Evolutionary conservation across 768 basidiomycete species (phyloP), one percentile per base, ranked within the genome.

Genomic region (Russula earlei): DNA sequence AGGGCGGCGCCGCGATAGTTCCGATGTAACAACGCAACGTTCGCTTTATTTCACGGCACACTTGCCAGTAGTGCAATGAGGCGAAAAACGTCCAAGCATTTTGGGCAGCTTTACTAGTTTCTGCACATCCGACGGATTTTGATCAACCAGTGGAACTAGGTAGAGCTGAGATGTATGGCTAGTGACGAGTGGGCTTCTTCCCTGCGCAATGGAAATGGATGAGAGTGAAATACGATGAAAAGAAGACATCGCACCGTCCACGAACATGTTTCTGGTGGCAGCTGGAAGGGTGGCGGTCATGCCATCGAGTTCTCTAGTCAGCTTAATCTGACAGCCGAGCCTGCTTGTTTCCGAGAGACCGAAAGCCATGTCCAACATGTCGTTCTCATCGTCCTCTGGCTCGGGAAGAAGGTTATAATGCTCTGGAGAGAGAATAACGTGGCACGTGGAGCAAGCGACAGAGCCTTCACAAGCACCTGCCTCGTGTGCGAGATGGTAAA

Each of bases 301-400:
- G 22, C 90, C 93, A 65, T 96, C 87, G 63, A 97, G 68, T 47
- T 88, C 88, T 54, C 75, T 81, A 10, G 85, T 90, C 27, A 99
- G 69, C 50, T 83, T 69, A 67, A 88, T 84, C 67, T 88, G 87
- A 65, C 87, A 88, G 0, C 87, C 87, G 19, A 90, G 71, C 10
- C 83, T 75, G 59, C 87, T 95, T 63, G 95, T 97, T 65, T 97
- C 95, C 0, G 92, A 94, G 50, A 98, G 75, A 0, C 91, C 96
- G 64, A 97, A 98, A 4, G 95, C 95, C 79, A 98, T 90, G 69
- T 97, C 95, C 37, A 99, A 79, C 91, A 94, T 93, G 64, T 92
- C 94, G 65, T 97, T 99, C 72, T 99, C 95, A 67, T 99, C 95
- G 62, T 98, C 95, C 53, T 88, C 88, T 4, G 95, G 94, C 66